Evolutionary conservation across 225 moss, liverwort and hornwort genomes (phyloP), one percentile per base, ranked within the genome.

Genomic region (Physcomitrellopsis africana): DNA sequence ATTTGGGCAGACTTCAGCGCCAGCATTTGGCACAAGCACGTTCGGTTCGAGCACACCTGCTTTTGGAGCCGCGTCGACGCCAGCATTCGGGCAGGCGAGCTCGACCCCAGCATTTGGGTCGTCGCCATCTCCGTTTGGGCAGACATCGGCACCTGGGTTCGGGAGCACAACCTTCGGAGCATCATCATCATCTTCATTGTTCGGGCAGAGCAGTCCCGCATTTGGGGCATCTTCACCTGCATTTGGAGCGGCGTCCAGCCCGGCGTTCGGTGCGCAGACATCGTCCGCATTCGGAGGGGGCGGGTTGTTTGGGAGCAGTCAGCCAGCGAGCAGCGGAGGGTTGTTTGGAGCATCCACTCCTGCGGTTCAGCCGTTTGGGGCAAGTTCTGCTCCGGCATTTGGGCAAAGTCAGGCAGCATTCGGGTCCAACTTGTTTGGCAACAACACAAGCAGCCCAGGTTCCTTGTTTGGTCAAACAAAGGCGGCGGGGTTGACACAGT

Each of bases 71-170:
- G 53, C 79, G 23, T 70, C 93, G 0, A 59, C 92, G 23, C 79
- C 90, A 8, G 86, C 90, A 20, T 96, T 96, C 73, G 93, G 96
- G 24, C 93, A 89, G 73, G 53, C 88, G 67, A 85, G 71, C 62
- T 75, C 90, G 16, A 47, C 81, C 55, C 77, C 93, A 68, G 79
- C 90, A 49, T 95, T 95, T 73, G 95, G 85, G 60, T 71, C 85
- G 53, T 84, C 93, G 55, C 79, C 80, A 11, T 89, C 96, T 64
- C 90, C 92, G 18, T 99, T 95, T 76, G 93, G 92, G 76, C 87
- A 83, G n/a, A 75, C 78, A 32, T 86, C 83, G 60, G 86, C 76
- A 15, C 72, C 91, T 81, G 82, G 82, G 64, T 96, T 96, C 74
- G 89, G 92, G 16, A 83, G 65, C 65, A 53, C 96, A 81, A 75